These are phyloP conservation scores for Fusarium beomiforme DNA, from an alignment of 2,329 filamentous ascomycete genomes.

Conservation along the genomic window DNA sequence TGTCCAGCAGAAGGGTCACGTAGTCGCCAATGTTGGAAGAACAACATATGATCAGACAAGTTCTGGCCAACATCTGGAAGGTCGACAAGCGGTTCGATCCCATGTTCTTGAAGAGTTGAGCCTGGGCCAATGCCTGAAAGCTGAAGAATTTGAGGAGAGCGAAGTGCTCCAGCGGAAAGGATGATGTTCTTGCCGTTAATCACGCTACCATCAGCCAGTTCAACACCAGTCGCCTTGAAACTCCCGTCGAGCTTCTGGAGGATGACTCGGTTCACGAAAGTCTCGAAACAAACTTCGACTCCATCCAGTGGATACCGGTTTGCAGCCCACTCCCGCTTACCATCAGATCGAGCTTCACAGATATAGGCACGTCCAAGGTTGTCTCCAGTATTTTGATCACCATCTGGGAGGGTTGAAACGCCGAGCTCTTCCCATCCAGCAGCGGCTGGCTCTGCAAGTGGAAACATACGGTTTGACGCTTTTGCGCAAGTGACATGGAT, in stretches of 20 bases:
- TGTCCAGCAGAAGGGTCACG: constrained; percentile 47
- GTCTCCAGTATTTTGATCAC: constrained; percentile 43
- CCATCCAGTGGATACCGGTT: constrained; percentile 39
- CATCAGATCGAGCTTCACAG: constrained; percentile 40
- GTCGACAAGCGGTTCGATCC: constrained; percentile 51
- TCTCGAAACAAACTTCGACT: constrained; percentile 40
- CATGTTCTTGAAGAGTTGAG: constrained; percentile 50
- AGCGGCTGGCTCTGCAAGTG: constrained; percentile 48
- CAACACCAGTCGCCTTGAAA: constrained; percentile 40
- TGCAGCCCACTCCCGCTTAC: constrained; percentile 39
- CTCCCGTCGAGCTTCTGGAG: constrained; percentile 2
- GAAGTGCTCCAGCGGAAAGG: constrained; percentile 58
- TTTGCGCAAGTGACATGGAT: constrained; percentile 46
- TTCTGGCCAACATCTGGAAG: constrained; percentile 62
- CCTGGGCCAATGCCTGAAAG: constrained; percentile 58
- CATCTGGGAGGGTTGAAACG: constrained; percentile 38
- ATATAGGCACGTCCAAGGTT: constrained; percentile 49
- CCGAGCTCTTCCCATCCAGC: constrained; percentile 55
- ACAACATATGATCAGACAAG: constrained; percentile 42
- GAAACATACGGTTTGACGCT: constrained; percentile 49
- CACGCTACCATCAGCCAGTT: constrained; percentile 43
- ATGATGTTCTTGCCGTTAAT: constrained; percentile 52
- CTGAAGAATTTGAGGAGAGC: constrained; percentile 59
- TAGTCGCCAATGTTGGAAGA: constrained; percentile 46
- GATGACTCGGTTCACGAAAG: constrained; percentile 36